Base-by-base conservation (phyloP, 2,329 filamentous ascomycete species). In the Venturia asperata region DNA sequence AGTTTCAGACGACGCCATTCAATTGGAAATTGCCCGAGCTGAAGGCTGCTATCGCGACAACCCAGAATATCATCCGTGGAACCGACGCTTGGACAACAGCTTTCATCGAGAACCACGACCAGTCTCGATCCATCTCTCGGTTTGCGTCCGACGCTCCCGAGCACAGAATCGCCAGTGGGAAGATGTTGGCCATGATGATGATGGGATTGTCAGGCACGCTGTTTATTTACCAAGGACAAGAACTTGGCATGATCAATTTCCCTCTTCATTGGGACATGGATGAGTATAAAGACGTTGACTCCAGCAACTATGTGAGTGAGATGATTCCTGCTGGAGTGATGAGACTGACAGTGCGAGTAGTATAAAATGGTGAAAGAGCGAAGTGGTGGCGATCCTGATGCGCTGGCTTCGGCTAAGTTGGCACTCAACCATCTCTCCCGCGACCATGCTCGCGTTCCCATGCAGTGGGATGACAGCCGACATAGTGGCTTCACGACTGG, bases 361-460 rank as follows among this genome's bases (percentile, higher is more conserved):
- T 64, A 64, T 39, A 61, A 64, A 72, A 76, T 63, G 66, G 64
- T 64, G 15, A 37, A 62, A 15, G 34, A 62, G 34, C 49, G 55
- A 0, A 64, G 37, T 41, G 71, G 72, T 64, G 47, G 34, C 30
- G 9, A 62, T 47, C 69, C 75, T 73, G 72, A 77, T 62, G 75
- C 75, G 41, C 73, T 77, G 42, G 70, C 74, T 10, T 71, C 74
- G 24, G 79, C 71, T 63, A 76, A 73, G 73, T 69, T 78, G 67
- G 78, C 83, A n/a, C 79, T 86, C 70, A 81, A 83, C 67, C 77
- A 80, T 68, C 85, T 85, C 71, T 85, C 82, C 9, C 74, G 88
- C 27, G 89, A 92, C 74, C 89, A 92, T 73, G 85, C 84, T 9
- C 81, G 89, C 58, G 85, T 86, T 0, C 88, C 88, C 0, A 86